These are phyloP conservation scores for Colletotrichum tropicicola DNA, from an alignment of 2,329 filamentous ascomycete species.

Conservation along the genomic window DNA sequence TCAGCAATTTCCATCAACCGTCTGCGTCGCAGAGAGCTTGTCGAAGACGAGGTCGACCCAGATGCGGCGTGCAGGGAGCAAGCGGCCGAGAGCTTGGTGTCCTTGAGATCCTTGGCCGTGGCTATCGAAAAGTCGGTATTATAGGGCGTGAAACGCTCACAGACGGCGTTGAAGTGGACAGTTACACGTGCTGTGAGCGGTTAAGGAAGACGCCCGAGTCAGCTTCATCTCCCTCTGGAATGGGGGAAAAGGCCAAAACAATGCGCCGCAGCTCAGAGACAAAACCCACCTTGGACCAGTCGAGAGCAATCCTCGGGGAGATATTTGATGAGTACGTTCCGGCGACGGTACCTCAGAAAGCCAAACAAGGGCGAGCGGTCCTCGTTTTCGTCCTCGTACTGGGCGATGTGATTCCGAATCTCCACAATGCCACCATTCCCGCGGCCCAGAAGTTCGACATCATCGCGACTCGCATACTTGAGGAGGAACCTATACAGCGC, in stretches of 20 bases:
- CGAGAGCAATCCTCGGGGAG: slow-evolving; percentile 91
- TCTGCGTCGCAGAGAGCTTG: slow-evolving; percentile 78
- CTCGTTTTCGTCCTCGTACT: slow-evolving; percentile 63
- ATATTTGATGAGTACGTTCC: slow-evolving; percentile 93
- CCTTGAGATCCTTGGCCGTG: slow-evolving; percentile 80
- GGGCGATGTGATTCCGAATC: slow-evolving; percentile 78
- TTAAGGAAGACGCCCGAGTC: slow-evolving; percentile 14
- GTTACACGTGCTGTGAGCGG: slow-evolving; percentile 76
- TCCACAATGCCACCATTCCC: slow-evolving; percentile 87
- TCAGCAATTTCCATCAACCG: slow-evolving; percentile 94
- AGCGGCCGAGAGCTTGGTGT: slow-evolving; percentile 86
- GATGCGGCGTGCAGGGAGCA: slow-evolving; percentile 91
- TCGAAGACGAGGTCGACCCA: slow-evolving; percentile 85
- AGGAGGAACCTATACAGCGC: slow-evolving; percentile 81
- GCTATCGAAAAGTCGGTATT: slow-evolving; percentile 85
- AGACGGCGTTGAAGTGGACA: slow-evolving; percentile 74
- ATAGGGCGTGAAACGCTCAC: slow-evolving; percentile 82
- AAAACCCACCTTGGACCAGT: slow-evolving; percentile 82
- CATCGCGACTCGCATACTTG: slow-evolving; percentile 89
- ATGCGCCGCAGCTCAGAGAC: slow-evolving; percentile 5
- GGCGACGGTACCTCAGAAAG: slow-evolving; percentile 86
- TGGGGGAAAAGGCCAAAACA: slow-evolving; percentile 14
- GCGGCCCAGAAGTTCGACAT: slow-evolving; percentile 79
- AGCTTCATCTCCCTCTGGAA: slow-evolving; percentile 22
- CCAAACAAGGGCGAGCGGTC: slow-evolving; percentile 92